These are phyloP conservation scores for Phyllostachys edulis DNA, from an alignment of 176 grass and related monocot genomes.

Conservation along the genomic window DNA sequence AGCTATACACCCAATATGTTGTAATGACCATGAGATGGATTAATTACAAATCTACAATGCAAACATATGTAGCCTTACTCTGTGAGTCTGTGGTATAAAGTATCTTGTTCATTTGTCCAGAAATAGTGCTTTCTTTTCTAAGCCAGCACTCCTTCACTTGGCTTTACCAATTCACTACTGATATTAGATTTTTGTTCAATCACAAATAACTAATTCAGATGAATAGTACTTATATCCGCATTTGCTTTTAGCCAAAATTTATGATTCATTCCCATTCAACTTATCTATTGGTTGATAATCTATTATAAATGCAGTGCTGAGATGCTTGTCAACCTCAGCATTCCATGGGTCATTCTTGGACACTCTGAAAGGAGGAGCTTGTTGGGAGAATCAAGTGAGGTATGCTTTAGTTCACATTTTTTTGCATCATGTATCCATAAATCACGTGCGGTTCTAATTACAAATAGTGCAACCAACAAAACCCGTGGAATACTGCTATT, in stretches of 20 bases:
- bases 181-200: neutral
- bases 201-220: no score
- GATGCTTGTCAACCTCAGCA: slow-evolving; percentile 82
- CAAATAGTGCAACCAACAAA: neutral
- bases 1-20: neutral
- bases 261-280: neutral
- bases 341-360: slow-evolving; percentile 94
- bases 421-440: no score
- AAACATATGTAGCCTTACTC: neutral
- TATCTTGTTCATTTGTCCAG: neutral
- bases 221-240: neutral
- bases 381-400: no score
- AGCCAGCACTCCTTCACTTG: neutral
- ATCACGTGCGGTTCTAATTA: no score
- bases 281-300: neutral
- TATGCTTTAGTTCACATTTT: no score
- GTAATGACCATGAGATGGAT: no score
- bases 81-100: neutral
- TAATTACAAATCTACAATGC: neutral
- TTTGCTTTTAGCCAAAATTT: neutral
- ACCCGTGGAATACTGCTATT: neutral
- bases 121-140: neutral
- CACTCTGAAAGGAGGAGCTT: no score
- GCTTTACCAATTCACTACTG: neutral
- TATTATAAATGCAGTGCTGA: slow-evolving; percentile 64